A percentile compares a stretch with the other conserved stretches of the same genome.
These are phyloP conservation scores for Camellia lanceoleosa DNA, from an alignment of 148 eudicot species.

Conservation along the genomic window DNA sequence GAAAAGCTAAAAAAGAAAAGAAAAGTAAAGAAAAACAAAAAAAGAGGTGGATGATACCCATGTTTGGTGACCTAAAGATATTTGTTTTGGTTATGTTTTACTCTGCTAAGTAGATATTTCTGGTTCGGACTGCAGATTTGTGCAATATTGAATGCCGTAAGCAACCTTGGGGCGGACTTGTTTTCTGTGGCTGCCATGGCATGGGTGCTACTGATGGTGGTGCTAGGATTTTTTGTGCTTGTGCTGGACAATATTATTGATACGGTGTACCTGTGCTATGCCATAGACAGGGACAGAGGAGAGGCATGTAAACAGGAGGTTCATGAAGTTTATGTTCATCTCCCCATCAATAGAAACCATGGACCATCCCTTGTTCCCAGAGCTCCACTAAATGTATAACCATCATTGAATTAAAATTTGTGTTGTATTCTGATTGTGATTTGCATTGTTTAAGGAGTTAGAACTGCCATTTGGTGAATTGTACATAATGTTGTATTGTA, in stretches of 20 bases:
- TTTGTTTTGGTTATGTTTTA: neutral
- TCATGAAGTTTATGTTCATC: constrained; percentile 83
- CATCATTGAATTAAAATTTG: neutral
- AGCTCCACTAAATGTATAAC: constrained; percentile 56
- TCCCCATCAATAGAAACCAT: constrained; percentile 72
- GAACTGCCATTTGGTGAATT: neutral
- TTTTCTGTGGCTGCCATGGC: constrained; percentile 60
- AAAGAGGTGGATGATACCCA: neutral
- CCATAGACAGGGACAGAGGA: constrained; percentile 74
- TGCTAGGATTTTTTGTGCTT: constrained; percentile 68
- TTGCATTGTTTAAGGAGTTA: neutral
- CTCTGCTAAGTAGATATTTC: neutral
- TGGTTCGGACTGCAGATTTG: constrained; percentile 49
- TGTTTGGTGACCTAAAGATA: neutral
- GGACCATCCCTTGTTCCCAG: constrained; percentile 37
- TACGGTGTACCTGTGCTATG: constrained; percentile 83
- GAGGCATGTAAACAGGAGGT: constrained; percentile 62
- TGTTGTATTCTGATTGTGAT: constrained; percentile 11
- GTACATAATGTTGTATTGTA: constrained; percentile 13
- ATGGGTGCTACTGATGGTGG: constrained; percentile 57
- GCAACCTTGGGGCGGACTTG: constrained; percentile 56
- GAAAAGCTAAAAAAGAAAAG: neutral
- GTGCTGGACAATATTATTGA: constrained; percentile 79
- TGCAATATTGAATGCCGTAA: constrained; percentile 54
- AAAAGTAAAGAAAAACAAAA: neutral